A percentile compares a stretch with the other conserved stretches of the same genome.
Conservation (phyloP, 2,329 filamentous ascomycete genomes). For the Phialemonium atrogriseum region DNA sequence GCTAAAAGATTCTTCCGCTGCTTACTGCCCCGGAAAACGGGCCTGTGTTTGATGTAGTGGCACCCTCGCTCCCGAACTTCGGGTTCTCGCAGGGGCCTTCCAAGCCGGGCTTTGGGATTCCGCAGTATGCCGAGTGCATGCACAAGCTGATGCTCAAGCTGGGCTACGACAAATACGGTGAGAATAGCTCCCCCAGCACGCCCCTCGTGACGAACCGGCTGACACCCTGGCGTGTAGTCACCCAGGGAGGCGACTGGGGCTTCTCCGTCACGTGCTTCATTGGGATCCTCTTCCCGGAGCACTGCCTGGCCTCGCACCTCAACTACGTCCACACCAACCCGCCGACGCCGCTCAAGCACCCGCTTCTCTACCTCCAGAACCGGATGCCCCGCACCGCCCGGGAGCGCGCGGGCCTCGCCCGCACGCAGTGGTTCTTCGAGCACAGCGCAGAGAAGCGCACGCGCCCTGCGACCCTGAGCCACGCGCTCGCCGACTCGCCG, state of each 20-base stretch:
- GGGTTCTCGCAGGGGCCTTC: conserved; percentile 34
- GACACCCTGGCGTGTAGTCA: too few relatives aligned
- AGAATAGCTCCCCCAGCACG: conserved; percentile 20
- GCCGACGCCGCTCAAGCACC: conserved; percentile 42
- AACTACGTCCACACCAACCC: conserved; percentile 42
- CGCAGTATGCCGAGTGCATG: conserved; percentile 54
- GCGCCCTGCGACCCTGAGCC: conserved; percentile 65
- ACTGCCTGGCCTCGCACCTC: conserved; percentile 52
- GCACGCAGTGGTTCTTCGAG: conserved; percentile 51
- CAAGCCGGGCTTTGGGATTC: conserved; percentile 46
- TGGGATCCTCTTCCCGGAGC: conserved; percentile 46
- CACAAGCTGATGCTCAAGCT: conserved; percentile 62
- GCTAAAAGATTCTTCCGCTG: conserved; percentile 49
- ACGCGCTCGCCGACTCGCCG: conserved; percentile 61
- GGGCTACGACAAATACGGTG: conserved; percentile 53
- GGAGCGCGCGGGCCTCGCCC: conserved; percentile 43
- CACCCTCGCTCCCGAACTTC: conserved; percentile 48
- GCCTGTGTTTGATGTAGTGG: conserved; percentile 47
- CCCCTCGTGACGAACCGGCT: too few relatives aligned
- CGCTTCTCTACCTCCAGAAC: conserved; percentile 49
- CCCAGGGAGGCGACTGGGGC: conserved; percentile 66
- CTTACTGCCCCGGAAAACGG: conserved; percentile 23
- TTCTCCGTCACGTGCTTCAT: conserved; percentile 56
- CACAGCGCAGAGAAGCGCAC: conserved; percentile 56
- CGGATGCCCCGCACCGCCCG: conserved; percentile 38